phyloP scores from a whole-genome alignment of 108 stramenopile species.

The Craspedostauros australis region DNA sequence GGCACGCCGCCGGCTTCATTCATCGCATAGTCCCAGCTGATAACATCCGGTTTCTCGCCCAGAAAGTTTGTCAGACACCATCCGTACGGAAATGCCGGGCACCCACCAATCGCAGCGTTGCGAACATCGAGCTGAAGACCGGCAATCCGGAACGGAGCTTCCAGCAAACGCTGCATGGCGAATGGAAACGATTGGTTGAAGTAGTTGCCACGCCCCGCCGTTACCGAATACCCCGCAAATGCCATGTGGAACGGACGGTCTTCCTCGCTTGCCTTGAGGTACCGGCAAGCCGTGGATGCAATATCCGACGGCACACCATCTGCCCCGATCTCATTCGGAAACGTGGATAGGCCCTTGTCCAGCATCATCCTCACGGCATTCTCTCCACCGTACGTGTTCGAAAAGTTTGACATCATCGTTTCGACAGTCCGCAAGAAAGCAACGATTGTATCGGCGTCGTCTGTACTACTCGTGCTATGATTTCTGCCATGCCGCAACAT shows the following conservation, averaged over 20 bases:
- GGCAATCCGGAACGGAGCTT: constrained; percentile 15
- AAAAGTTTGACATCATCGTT: constrained; percentile 31
- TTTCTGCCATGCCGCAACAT: not conserved
- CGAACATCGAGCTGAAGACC: constrained; percentile 35
- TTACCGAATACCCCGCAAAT: constrained; percentile 72
- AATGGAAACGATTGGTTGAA: constrained; percentile 66
- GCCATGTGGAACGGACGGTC: constrained; percentile 45
- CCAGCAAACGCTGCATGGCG: constrained; percentile 40
- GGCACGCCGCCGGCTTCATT: constrained; percentile 51
- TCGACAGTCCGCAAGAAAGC: constrained; percentile 34
- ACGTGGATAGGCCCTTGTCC: constrained; percentile 43
- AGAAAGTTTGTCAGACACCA: constrained; percentile 59
- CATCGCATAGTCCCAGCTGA: constrained; percentile 74
- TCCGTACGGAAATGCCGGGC: constrained; percentile 65
- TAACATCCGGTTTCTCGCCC: constrained; percentile 47
- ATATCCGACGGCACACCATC: constrained; percentile 18
- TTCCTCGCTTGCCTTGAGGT: constrained; percentile 26
- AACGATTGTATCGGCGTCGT: not conserved
- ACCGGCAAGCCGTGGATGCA: constrained; percentile 44
- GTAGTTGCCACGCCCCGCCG: constrained; percentile 59
- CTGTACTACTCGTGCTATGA: not conserved
- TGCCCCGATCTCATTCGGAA: not conserved
- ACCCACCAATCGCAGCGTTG: constrained; percentile 72
- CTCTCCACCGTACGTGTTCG: constrained; percentile 52
- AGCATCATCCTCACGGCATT: constrained; percentile 47